Evolutionary conservation across 2,329 filamentous ascomycete species (phyloP).

Genomic region (Exophiala oligosperma): DNA sequence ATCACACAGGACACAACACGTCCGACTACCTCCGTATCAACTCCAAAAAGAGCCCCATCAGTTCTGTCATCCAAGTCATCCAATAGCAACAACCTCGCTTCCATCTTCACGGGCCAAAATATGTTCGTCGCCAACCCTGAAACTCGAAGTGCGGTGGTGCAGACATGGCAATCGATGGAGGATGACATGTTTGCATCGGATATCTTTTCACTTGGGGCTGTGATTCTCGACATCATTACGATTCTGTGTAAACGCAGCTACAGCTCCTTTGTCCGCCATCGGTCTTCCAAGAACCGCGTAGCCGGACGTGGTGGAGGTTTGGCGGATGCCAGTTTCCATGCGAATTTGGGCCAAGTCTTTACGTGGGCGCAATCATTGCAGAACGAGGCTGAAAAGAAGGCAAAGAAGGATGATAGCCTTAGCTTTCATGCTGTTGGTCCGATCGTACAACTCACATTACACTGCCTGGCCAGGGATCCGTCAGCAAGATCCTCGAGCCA

Average conservation of each 20-base stretch:
- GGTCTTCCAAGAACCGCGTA: slow-evolving; percentile 53
- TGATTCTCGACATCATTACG: slow-evolving; percentile 61
- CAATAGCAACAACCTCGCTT: slow-evolving; percentile 6
- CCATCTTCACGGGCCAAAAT: slow-evolving; percentile 5
- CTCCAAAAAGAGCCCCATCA: slow-evolving; percentile 12
- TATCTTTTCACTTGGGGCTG: slow-evolving; percentile 59
- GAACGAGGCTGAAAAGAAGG: slow-evolving; percentile 45
- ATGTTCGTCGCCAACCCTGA: slow-evolving; percentile 37
- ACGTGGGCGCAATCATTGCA: slow-evolving; percentile 57
- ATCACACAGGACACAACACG: slow-evolving; percentile 13
- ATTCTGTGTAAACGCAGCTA: slow-evolving; percentile 59
- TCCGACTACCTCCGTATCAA: background rate
- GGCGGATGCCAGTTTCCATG: slow-evolving; percentile 60
- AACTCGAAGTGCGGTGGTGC: slow-evolving; percentile 33
- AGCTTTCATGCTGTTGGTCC: slow-evolving; percentile 40
- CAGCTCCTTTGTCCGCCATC: slow-evolving; percentile 56
- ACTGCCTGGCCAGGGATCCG: slow-evolving; percentile 40
- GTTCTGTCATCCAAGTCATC: slow-evolving; percentile 22
- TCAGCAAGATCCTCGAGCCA: slow-evolving; percentile 34
- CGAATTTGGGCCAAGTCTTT: slow-evolving; percentile 56
- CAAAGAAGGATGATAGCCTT: slow-evolving; percentile 35
- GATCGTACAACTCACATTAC: slow-evolving; percentile 39
- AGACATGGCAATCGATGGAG: slow-evolving; percentile 41
- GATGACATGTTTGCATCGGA: slow-evolving; percentile 47
- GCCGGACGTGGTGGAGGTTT: slow-evolving; percentile 49